Conservation (phyloP, 2,329 filamentous ascomycete species). For the Clonostachys rhizophaga region DNA sequence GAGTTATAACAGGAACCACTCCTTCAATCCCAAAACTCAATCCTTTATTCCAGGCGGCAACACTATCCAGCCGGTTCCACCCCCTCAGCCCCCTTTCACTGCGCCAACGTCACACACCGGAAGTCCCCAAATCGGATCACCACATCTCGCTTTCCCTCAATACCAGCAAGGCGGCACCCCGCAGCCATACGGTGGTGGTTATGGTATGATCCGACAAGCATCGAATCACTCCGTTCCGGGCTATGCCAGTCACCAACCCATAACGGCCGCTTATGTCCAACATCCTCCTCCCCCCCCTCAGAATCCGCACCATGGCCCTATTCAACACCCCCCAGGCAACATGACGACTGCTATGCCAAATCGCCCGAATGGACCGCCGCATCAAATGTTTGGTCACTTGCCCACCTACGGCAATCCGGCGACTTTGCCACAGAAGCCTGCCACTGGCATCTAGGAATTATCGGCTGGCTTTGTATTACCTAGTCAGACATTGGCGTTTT, state of each 20-base stretch:
- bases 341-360: constrained; percentile 35
- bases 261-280: constrained; percentile 21
- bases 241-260: constrained; percentile 28
- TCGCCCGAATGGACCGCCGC: constrained; percentile 34
- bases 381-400: constrained; percentile 46
- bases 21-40: constrained; percentile 92
- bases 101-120: constrained; percentile 44
- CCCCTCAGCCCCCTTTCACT: constrained; percentile 40
- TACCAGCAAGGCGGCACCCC: constrained; percentile 37
- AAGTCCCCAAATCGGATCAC: constrained; percentile 47
- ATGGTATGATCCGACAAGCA: constrained; percentile 51
- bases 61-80: constrained; percentile 42
- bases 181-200: constrained; percentile 42
- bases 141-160: constrained; percentile 42
- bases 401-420: constrained; percentile 56
- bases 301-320: constrained; percentile 21
- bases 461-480: constrained; percentile 8
- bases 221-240: constrained; percentile 49
- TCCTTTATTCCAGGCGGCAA: constrained; percentile 71
- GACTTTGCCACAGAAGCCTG: constrained; percentile 54
- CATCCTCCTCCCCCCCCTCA: constrained; percentile 30
- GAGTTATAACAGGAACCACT: constrained; percentile 71
- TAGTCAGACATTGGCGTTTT: too few species aligned
- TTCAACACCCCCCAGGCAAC: constrained; percentile 6
- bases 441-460: constrained; percentile 38